Base-by-base conservation (phyloP, 345 rosid species). In the Lepidium didymum region DNA sequence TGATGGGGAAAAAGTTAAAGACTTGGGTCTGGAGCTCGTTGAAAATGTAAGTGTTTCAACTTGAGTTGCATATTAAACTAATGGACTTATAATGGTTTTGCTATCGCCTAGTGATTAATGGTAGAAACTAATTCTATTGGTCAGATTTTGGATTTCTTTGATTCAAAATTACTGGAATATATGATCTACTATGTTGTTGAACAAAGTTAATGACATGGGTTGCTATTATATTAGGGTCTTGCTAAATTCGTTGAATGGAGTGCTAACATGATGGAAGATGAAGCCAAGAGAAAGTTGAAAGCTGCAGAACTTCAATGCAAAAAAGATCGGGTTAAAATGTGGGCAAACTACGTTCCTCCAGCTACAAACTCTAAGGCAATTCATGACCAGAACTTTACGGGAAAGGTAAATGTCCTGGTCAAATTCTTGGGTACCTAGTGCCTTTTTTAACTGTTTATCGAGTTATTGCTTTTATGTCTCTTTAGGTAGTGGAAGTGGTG, bases 201-300 rank as follows among this genome's bases (percentile, higher is more conserved):
- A 35, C 40, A 59, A 67, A 36, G 16, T 66, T 42, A 61, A 18
- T 62, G 31, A 45, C 55, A 44, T 21, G 19, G 33, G 44, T 41
- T 75, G 5, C 36, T 56, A 46, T 49, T 57, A 95, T 56, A 46
- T 49, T 57, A 95, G 99, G 98, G 99, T 73, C 86, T 95, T 38
- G 99, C 97, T 77, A 89, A 89, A 79, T 95, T 63, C 80, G 88
- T 95, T 62, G 99, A 91, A 64, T 95, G 99, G 99, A 95, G 97
- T 76, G 99, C 96, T 19, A 91, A 85, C 76, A 83, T 86, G 96
- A 87, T 95, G 96, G 97, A 95, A 81, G 96, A 89, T 8, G 94
- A 91, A 64, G 88, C 93, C 58, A 95, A 84, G 79, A 83, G 81
- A 42, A 75, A 64, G 77, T 75, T 95, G 69, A 91, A 89, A 84